Evolutionary conservation across 306 rosid species (phyloP).

Genomic region (Dryas alaskensis): DNA sequence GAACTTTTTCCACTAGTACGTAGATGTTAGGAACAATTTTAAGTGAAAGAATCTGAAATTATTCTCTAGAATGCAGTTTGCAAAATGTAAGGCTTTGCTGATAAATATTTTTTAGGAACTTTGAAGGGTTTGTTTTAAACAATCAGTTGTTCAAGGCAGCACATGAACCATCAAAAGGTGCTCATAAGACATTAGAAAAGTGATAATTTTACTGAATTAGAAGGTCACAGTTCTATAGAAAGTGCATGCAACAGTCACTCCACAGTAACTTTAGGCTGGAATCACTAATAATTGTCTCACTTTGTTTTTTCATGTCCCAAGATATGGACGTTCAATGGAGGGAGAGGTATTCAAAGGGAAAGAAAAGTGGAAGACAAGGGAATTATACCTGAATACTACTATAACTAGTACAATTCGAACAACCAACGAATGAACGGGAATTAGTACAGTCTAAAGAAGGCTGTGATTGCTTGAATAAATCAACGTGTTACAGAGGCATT

Average conservation of each 20-base stretch:
- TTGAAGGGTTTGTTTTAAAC: constrained; percentile 7
- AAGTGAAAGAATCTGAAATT: not conserved
- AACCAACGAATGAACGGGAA: not conserved
- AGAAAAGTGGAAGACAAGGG: constrained; percentile 15
- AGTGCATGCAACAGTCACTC: not conserved
- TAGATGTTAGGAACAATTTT: not conserved
- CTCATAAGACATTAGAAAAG: constrained; percentile 28
- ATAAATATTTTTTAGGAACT: not conserved
- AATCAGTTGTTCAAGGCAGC: constrained; percentile 12
- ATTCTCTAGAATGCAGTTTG: not conserved
- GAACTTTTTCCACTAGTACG: not conserved
- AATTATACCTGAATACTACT: constrained; percentile 10
- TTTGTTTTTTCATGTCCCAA: constrained; percentile 9
- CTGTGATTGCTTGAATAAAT: no score
- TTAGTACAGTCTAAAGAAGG: no score
- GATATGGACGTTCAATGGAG: constrained; percentile 1
- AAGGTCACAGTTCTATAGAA: constrained; percentile 41
- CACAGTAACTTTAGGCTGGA: not conserved
- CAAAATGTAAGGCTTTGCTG: constrained; percentile 6
- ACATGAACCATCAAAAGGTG: constrained; percentile 30
- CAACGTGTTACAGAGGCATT: no score
- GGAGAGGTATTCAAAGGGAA: not conserved
- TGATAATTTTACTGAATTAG: constrained; percentile 30
- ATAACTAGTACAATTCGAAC: not conserved
- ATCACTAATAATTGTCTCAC: not conserved